Percentiles rank a stretch among this genome's conserved stretches.
phyloP scores from a whole-genome alignment of 176 grass and related monocot genomes.

The Chloris gayana region DNA sequence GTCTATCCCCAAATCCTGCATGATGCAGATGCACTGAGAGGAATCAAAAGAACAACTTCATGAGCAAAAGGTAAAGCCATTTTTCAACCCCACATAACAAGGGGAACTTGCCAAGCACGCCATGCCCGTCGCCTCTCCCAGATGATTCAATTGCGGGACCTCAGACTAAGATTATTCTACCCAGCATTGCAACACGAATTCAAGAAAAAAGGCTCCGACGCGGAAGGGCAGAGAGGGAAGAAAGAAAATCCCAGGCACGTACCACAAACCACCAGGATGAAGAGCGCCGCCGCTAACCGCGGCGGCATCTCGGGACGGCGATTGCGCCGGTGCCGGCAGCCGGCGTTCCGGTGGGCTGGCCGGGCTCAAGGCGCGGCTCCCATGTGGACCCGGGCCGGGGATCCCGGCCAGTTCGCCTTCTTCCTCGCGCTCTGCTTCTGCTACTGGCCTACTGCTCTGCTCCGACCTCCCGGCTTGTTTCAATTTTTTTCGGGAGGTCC shows the following conservation, averaged over 20 bases:
- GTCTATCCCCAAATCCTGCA: neutral
- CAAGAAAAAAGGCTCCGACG: neutral
- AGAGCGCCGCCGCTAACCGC: constrained; percentile 14
- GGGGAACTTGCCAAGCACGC: constrained; percentile 37
- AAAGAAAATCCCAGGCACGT: constrained; percentile 1
- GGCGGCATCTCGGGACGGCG: constrained; percentile 46
- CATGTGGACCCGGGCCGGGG: constrained; percentile 35
- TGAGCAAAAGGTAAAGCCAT: constrained; percentile 34
- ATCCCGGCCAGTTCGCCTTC: constrained; percentile 41
- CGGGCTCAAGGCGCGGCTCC: constrained; percentile 27
- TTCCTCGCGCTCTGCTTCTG: constrained; percentile 30
- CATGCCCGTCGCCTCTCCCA: constrained; percentile 23
- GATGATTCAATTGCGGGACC: constrained; percentile 7
- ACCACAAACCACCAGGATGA: constrained; percentile 47
- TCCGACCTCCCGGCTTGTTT: neutral
- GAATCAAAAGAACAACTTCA: constrained; percentile 26
- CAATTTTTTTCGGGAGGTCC: neutral
- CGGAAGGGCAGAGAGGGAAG: neutral
- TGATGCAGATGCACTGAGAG: constrained; percentile 36
- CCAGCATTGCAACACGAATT: constrained; percentile 40
- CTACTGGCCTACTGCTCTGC: too few relatives aligned
- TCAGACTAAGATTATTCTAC: constrained; percentile 17
- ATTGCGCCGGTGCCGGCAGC: neutral
- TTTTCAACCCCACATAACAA: neutral
- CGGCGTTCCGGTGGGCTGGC: neutral